Base-by-base conservation (phyloP, 257 asterid genomes). In the Dorcoceras hygrometricum region DNA sequence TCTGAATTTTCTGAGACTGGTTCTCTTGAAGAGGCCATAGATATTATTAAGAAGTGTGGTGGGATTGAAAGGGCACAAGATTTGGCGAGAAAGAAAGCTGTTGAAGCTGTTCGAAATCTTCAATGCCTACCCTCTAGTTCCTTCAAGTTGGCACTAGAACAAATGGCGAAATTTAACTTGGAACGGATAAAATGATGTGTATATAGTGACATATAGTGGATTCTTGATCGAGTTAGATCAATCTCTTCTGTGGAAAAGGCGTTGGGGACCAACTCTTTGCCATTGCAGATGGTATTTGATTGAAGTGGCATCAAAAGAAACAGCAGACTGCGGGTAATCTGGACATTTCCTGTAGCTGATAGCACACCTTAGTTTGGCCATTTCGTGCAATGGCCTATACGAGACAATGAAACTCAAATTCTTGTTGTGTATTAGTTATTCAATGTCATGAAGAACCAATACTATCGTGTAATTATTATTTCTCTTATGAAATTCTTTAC, bases 1-100 rank as follows among this genome's bases (percentile, higher is more conserved):
- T 79, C 91, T 8, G 96, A 93, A 29, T 93, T 93, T 69, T 77
- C 83, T 53, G 97, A 93, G 73, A 62, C 80, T 4, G 98, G 91
- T 1, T 86, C 95, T 39, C 95, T 93, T 0, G 91, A 86, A 60
- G 87, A 87, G 73, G 98, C 98, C 62, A 76, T 89, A 59, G 75
- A 75, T 22, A 71, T 93, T 20, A 87, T 93, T 26, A 86, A 75
- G 84, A 84, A 57, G 26, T 77, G 84, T 14, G 97, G 96, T 22
- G 97, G 96, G 18, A 86, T 93, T 3, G 95, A 87, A 26, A 66
- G 74, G 73, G 97, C 96, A 8, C 91, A 76, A 8, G 90, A 83
- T 23, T 62, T 93, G 82, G 98, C 98, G 1, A 74, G 79, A 48
- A 89, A 82, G 71, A 93, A 83, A 54, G 98, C 87, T 6, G 84